Evolutionary conservation across 108 stramenopile species (phyloP), one percentile per base, ranked within the genome.

Genomic region (Stephanodiscus minutulus): DNA sequence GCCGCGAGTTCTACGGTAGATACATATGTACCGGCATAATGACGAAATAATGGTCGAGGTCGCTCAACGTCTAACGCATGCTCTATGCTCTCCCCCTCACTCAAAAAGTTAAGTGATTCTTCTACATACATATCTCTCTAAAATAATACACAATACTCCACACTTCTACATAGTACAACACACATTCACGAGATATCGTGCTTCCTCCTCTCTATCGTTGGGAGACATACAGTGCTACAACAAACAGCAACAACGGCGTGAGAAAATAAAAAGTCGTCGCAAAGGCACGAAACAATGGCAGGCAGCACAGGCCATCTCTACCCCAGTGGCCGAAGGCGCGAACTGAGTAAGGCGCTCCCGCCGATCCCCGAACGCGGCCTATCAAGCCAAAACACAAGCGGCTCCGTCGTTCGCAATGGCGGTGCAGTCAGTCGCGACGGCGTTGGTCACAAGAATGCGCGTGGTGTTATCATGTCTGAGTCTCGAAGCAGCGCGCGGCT

Each of bases 321-420:
- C 52, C 25, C 52, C 5, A 3, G 52, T 53, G 52, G 52, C 18
- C 52, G 52, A 27, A 21, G 20, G 10, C 52, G 25, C 25, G 52
- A 10, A 27, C 52, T 22, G 1, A 24, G 52, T 44, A 44, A 15
- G 20, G 25, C 22, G 52, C 52, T 53, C 20, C 24, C 52, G 52
- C 52, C 52, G 10, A 53, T 53, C 52, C 52, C 52, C 9, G 52
- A 53, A 53, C 52, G 52, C 52, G 12, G 52, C 22, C 52, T 24
- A 24, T 44, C 43, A 13, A 44, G 43, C 43, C 15, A 17, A 15
- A 53, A 25, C 8, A 2, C 52, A 24, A 52, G 50, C 50, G 25
- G 22, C 12, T 9, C 52, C 52, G 22, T 53, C 24, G 18, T 24
- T 27, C 24, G 52, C 52, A 24, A 27, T 27, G 11, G 20, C 25